phyloP scores from a whole-genome alignment of 352 stramenopile genomes.

The Phytophthora meadii region DNA sequence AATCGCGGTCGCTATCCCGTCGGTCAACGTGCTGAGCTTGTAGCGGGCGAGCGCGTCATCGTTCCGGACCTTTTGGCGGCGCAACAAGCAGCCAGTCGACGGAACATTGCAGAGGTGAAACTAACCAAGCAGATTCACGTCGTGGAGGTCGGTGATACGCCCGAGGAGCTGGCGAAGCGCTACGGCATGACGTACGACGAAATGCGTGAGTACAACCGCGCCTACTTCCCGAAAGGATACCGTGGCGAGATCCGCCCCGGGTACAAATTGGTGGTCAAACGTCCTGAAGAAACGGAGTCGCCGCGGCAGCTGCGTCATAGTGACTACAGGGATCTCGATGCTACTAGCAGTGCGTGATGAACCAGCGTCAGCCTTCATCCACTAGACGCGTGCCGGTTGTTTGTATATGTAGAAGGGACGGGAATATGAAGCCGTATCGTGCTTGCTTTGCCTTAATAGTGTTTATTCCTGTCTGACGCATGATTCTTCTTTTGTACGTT shows the following conservation, averaged over 20 bases:
- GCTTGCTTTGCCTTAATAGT: constrained; percentile 29
- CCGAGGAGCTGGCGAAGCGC: constrained; percentile 56
- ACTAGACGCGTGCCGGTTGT: constrained; percentile 18
- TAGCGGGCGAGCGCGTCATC: constrained; percentile 70
- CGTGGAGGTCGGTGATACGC: constrained; percentile 78
- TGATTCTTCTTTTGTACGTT: constrained; percentile 29
- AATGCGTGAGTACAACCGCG: constrained; percentile 85
- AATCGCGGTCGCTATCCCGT: constrained; percentile 78
- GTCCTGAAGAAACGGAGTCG: constrained; percentile 25
- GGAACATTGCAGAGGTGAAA: constrained; percentile 81
- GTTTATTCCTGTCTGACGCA: constrained; percentile 14
- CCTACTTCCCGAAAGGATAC: constrained; percentile 89
- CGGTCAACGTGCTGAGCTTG: constrained; percentile 67
- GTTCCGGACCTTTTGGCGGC: constrained; percentile 72
- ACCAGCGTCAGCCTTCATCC: constrained; percentile 18
- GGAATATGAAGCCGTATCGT: constrained; percentile 24
- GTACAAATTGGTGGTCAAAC: constrained; percentile 88
- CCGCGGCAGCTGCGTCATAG: constrained; percentile 19
- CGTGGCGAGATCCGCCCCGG: constrained; percentile 77
- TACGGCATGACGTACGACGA: constrained; percentile 89
- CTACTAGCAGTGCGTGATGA: constrained; percentile 33
- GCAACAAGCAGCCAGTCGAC: constrained; percentile 55
- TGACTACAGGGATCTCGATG: constrained; percentile 42
- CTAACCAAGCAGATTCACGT: constrained; percentile 90
- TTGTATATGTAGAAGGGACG: constrained; percentile 30